phyloP scores from a whole-genome alignment of 306 rosid genomes.

The Delonix regia region DNA sequence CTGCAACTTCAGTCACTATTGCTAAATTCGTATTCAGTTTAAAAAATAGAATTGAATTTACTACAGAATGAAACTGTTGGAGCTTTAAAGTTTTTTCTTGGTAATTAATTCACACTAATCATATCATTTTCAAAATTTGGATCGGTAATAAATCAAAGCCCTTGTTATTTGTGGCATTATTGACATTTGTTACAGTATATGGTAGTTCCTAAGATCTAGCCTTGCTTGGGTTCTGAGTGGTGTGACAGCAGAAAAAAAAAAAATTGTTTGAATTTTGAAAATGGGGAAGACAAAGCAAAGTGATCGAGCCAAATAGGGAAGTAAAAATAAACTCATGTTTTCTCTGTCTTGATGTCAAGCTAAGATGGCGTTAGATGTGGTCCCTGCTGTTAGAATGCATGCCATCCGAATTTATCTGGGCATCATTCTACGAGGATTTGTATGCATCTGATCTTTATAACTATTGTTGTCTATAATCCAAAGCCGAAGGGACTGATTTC shows the following conservation, averaged over 20 bases:
- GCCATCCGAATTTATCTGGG: neutral
- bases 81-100: neutral
- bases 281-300: too few species aligned
- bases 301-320: neutral
- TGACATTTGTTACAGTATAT: neutral
- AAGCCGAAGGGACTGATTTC: neutral
- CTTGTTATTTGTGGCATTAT: constrained; percentile 2
- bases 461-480: neutral
- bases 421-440: neutral
- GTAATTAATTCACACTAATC: neutral
- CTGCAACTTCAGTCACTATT: neutral
- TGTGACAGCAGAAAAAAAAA: neutral
- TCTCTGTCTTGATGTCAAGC: neutral
- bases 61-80: neutral
- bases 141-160: neutral
- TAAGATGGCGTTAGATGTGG: constrained; percentile 15
- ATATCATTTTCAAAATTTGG: neutral
- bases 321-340: constrained; percentile 15
- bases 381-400: neutral
- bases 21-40: neutral
- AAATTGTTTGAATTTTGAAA: too few species aligned
- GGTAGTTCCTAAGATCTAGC: neutral
- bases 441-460: neutral
- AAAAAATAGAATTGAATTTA: neutral
- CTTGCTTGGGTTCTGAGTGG: neutral